phyloP scores from a whole-genome alignment of 2,329 filamentous ascomycete genomes.

The Cercospora sp. region DNA sequence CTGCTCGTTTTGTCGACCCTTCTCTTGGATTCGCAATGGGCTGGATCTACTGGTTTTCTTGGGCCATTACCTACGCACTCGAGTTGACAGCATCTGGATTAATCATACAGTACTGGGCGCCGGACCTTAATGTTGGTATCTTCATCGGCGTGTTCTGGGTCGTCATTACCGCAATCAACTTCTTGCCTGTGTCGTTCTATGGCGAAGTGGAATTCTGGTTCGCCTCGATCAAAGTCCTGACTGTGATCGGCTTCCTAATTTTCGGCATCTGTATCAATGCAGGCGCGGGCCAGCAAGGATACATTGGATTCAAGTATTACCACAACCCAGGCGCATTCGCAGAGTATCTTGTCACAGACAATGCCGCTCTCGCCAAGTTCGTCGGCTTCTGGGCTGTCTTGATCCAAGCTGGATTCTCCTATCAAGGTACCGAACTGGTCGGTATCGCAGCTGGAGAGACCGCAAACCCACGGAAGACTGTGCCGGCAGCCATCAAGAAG shows the following conservation, averaged over 20 bases:
- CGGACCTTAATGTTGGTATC: conserved; percentile 46
- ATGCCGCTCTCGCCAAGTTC: conserved; percentile 38
- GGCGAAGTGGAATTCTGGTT: conserved; percentile 59
- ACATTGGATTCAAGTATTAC: conserved; percentile 61
- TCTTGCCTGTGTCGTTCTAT: conserved; percentile 54
- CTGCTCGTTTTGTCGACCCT: conserved; percentile 48
- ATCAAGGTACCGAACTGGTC: conserved; percentile 57
- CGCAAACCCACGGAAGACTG: conserved; percentile 53
- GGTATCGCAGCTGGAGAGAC: conserved; percentile 57
- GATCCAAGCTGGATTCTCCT: conserved; percentile 59
- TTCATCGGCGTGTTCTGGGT: conserved; percentile 40
- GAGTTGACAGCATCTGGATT: conserved; percentile 44
- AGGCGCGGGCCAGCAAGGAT: conserved; percentile 52
- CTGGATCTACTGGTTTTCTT: conserved; percentile 49
- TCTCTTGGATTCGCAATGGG: conserved; percentile 53
- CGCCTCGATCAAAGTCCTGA: conserved; percentile 54
- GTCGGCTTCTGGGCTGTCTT: conserved; percentile 59
- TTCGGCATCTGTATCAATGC: conserved; percentile 46
- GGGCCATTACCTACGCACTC: conserved; percentile 46
- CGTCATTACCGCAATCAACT: conserved; percentile 50
- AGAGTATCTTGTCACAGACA: conserved; percentile 34
- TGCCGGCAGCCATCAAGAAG: conserved; percentile 41
- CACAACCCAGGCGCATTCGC: conserved; percentile 43
- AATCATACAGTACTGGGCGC: conserved; percentile 45
- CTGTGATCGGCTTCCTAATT: conserved; percentile 50